Conservation (phyloP, 805 yeast genomes). For the Lachancea meyersii region DNA sequence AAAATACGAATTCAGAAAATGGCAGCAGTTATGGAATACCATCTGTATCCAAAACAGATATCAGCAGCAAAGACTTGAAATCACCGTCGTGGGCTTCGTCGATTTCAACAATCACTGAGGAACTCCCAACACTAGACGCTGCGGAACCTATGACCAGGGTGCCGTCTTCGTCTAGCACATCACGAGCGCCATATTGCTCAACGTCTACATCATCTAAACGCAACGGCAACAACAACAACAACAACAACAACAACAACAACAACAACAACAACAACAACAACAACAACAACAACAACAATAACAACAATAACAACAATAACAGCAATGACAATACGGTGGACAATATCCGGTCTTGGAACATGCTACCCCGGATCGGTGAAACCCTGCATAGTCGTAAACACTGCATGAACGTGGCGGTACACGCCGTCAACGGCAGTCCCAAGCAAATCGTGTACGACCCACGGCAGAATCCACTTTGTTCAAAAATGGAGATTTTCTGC, state of each 20-base stretch:
- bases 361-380: conserved; percentile 19
- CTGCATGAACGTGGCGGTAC: conserved; percentile 19
- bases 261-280: no score
- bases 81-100: conserved; percentile 8
- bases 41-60: not conserved
- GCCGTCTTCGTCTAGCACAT: conserved; percentile 1
- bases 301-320: no score
- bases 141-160: conserved; percentile 7
- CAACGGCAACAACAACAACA: not conserved
- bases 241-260: no score
- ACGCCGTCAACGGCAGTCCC: conserved; percentile 22
- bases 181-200: conserved; percentile 1
- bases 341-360: conserved; percentile 18
- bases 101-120: conserved; percentile 9
- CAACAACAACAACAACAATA: no score
- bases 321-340: not conserved
- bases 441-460: conserved; percentile 25
- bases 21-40: not conserved
- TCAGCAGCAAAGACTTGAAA: conserved; percentile 1
- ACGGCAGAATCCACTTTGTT: conserved; percentile 20
- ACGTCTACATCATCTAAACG: not conserved
- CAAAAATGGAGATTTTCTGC: conserved; percentile 22
- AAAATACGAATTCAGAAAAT: not conserved
- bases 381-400: conserved; percentile 17
- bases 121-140: conserved; percentile 3